phyloP scores from a whole-genome alignment of 768 basidiomycete genomes.

The Antrodiella citrinella region DNA sequence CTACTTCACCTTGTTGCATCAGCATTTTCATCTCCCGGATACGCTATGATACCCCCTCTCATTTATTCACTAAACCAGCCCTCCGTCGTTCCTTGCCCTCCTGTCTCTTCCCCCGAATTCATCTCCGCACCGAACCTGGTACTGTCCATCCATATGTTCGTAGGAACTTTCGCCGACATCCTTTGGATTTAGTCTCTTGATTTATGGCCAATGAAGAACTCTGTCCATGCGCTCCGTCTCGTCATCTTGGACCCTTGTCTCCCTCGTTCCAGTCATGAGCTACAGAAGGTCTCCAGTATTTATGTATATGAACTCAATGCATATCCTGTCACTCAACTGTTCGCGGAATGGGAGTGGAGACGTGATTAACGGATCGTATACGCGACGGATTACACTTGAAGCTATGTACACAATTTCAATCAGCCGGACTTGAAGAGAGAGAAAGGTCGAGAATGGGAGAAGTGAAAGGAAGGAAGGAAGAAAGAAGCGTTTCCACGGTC shows the following conservation, averaged over 20 bases:
- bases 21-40: not conserved
- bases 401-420: not conserved
- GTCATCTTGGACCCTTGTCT: not conserved
- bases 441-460: too few relatives aligned
- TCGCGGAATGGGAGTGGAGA: not conserved
- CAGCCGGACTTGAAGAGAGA: too few relatives aligned
- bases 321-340: not conserved
- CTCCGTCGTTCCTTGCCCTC: not conserved
- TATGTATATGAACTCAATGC: not conserved
- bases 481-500: too few relatives aligned
- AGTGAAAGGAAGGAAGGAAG: too few relatives aligned
- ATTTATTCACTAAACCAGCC: not conserved
- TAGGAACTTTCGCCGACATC: not conserved
- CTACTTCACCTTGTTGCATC: not conserved
- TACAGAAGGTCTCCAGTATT: too few relatives aligned
- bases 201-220: not conserved
- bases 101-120: not conserved
- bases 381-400: not conserved
- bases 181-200: not conserved
- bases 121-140: not conserved
- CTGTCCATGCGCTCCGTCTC: not conserved
- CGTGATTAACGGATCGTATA: not conserved
- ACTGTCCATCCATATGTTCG: not conserved
- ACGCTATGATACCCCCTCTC: not conserved
- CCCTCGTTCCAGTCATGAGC: too few relatives aligned